Base-by-base conservation (phyloP, 2,329 filamentous ascomycete species). In the Trematosphaeria pertusa region DNA sequence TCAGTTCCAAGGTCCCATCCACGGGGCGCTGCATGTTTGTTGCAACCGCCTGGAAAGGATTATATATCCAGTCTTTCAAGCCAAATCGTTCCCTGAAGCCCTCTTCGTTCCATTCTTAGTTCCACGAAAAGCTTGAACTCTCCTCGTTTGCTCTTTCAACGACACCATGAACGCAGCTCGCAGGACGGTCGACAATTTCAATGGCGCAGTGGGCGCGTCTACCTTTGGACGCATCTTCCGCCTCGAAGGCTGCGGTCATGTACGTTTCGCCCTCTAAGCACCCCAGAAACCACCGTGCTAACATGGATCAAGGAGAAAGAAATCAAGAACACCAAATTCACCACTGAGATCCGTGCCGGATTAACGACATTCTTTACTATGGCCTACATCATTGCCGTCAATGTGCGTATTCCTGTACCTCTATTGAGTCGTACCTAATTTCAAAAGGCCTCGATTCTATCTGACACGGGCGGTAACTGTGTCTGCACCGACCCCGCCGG, bases 331-430 rank as follows among this genome's bases (percentile, higher is more conserved):
- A 86, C 89, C n/a, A 80, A 81, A 57, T 94, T 96, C 75, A 83
- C 89, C 56, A 93, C 89, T 21, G 91, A 96, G 74, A 76, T 95
- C 42, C 87, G 90, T 52, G 91, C 88, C 50, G 91, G 91, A 26
- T 73, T 95, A 32, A 89, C 89, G 17, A 91, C 88, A 1, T 77
- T 78, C 65, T 76, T 77, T 56, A 76, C 74, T 7, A 74, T 71
- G 89, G 56, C 60, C 7, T 67, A 67, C 44, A 62, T 65, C 46
- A 66, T 67, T 24, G 59, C 63, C 17, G 63, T 67, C 26, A 67
- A 67, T 46, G 64, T 64, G 46, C 38, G 56, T 48, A 5, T 26
- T 1, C 7, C 8, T 12, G n/a, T 11, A 5, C 10, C 5, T 12
- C 3, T 2, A 32, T 10, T 12, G 34, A 36, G 19, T 11, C 7